phyloP scores from a whole-genome alignment of 495 filamentous ascomycete species.

The Melanomma pulvis-pyrius region DNA sequence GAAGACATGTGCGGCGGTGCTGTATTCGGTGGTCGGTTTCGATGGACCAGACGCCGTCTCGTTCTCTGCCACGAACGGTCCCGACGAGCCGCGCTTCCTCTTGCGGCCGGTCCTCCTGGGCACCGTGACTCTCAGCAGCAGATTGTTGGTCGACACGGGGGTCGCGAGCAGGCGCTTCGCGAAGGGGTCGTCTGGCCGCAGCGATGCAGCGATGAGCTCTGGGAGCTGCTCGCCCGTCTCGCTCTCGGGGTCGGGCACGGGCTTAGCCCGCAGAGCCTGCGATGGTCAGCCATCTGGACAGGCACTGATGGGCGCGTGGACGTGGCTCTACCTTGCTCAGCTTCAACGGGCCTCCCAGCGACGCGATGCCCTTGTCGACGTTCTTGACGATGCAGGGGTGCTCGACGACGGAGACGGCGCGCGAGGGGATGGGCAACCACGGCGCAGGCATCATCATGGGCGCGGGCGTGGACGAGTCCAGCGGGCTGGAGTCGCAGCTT shows the following conservation, averaged over 20 bases:
- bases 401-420: constrained; percentile 75
- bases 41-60: constrained; percentile 10
- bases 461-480: no score
- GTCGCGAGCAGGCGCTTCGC: constrained; percentile 73
- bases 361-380: constrained; percentile 77
- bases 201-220: constrained; percentile 60
- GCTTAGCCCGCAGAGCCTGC: constrained; percentile 8
- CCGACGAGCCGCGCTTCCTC: constrained; percentile 71
- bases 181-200: constrained; percentile 77
- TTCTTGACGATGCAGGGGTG: constrained; percentile 85
- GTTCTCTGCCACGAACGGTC: constrained; percentile 57
- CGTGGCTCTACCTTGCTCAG: constrained; percentile 62
- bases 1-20: constrained; percentile 47
- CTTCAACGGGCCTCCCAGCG: constrained; percentile 68
- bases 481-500: neutral
- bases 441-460: no score
- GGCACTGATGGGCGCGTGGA: neutral
- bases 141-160: constrained; percentile 70
- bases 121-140: constrained; percentile 83
- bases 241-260: constrained; percentile 3
- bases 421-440: constrained; percentile 62
- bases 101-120: constrained; percentile 86
- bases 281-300: neutral
- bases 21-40: constrained; percentile 2
- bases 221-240: constrained; percentile 4